Evolutionary conservation across 2,329 filamentous ascomycete genomes (phyloP).

Genomic region (Fusarium citri): DNA sequence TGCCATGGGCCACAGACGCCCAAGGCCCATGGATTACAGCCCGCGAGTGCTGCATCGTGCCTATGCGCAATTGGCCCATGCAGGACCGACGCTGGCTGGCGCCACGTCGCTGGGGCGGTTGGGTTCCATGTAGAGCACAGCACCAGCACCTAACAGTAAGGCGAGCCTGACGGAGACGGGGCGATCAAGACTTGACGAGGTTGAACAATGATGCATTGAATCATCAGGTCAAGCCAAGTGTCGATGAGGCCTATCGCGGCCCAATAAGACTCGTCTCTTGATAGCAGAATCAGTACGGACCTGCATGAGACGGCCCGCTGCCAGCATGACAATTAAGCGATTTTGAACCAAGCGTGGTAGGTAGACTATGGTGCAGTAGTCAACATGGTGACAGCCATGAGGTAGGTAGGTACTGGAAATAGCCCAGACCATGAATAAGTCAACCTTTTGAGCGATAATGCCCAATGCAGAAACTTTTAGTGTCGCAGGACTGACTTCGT

Average conservation of each 20-base stretch:
- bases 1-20: conserved; percentile 37
- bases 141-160: conserved; percentile 20
- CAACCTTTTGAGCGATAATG: neutral
- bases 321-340: conserved; percentile 31
- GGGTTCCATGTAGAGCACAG: conserved; percentile 36
- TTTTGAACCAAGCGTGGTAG: conserved; percentile 25
- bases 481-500: neutral
- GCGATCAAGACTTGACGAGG: conserved; percentile 30
- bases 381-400: conserved; percentile 3
- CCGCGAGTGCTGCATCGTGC: conserved; percentile 43
- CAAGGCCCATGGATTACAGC: conserved; percentile 36
- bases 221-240: conserved; percentile 17
- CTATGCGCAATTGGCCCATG: conserved; percentile 48
- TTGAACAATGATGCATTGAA: conserved; percentile 35
- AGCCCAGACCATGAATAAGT: neutral
- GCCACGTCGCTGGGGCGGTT: conserved; percentile 49
- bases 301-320: conserved; percentile 42
- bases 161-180: conserved; percentile 34
- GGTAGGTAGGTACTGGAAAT: neutral
- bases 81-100: conserved; percentile 40
- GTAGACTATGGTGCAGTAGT: no score
- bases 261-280: conserved; percentile 40
- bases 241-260: conserved; percentile 46
- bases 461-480: neutral
- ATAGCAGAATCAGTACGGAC: conserved; percentile 34